A percentile compares a stretch with the other conserved stretches of the same genome.
Evolutionary conservation across 176 grass and related monocot species (phyloP).

Genomic region (Ananas comosus): DNA sequence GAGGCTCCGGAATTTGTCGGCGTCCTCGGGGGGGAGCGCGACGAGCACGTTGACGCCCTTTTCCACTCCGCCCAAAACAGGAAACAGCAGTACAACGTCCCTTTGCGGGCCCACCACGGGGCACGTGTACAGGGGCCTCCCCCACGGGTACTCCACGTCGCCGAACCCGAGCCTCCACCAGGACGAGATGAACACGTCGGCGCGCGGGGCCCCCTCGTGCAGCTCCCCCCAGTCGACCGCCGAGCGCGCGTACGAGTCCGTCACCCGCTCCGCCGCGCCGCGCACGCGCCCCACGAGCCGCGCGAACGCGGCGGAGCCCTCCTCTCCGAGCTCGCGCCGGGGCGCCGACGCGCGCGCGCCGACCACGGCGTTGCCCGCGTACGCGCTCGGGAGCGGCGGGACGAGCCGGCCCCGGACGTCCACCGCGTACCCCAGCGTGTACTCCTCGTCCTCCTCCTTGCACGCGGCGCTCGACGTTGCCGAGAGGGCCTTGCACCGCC

Average conservation of each 20-base stretch:
- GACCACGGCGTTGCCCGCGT: constrained; percentile 6
- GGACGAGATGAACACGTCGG: constrained; percentile 8
- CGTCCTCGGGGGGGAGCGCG: background rate
- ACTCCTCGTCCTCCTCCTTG: background rate
- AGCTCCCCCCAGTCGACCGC: constrained; percentile 13
- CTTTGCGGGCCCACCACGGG: constrained; percentile 3
- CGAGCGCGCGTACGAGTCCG: background rate
- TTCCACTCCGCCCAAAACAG: background rate
- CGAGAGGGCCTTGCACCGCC: constrained; percentile 9
- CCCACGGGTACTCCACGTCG: background rate
- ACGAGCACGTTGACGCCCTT: constrained; percentile 14
- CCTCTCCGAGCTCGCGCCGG: too few species aligned
- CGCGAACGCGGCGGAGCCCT: too few species aligned
- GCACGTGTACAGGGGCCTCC: background rate
- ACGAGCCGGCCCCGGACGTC: constrained; percentile 10
- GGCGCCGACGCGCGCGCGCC: background rate
- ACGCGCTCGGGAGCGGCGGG: constrained; percentile 8
- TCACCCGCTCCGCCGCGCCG: too few species aligned
- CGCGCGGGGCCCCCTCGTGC: background rate
- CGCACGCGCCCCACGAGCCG: too few species aligned
- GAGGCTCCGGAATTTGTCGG: too few species aligned
- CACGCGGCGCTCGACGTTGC: too few species aligned
- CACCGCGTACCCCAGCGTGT: constrained; percentile 5
- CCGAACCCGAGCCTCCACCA: constrained; percentile 19
- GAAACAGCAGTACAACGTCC: constrained; percentile 10